Conservation (phyloP, 2,329 filamentous ascomycete genomes). For the Diaporthe ampelina region DNA sequence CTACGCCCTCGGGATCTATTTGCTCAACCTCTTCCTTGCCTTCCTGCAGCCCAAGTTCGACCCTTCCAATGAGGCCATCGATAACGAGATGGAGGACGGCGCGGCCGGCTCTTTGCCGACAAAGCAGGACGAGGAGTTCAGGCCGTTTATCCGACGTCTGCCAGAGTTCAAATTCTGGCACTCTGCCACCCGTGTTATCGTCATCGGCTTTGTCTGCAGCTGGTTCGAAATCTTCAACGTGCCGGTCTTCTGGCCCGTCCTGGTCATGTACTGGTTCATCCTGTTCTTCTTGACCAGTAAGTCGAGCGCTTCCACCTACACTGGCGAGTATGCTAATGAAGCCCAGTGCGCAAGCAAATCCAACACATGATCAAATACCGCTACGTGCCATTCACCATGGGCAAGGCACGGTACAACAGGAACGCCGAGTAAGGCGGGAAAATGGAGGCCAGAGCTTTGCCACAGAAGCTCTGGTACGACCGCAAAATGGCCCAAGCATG, state of each 20-base stretch:
- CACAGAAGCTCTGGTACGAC: not conserved
- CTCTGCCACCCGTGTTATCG: conserved; percentile 88
- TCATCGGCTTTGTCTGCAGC: conserved; percentile 86
- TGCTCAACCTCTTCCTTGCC: conserved; percentile 98
- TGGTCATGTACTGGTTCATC: conserved; percentile 99
- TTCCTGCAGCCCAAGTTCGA: conserved; percentile 99
- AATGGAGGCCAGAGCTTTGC: not conserved
- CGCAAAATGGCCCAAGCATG: conserved; percentile 15
- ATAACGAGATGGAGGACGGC: conserved; percentile 97
- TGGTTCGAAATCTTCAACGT: conserved; percentile 97
- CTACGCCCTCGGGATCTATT: conserved; percentile 98
- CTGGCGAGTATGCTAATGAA: conserved; percentile 13
- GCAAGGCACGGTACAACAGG: conserved; percentile 86
- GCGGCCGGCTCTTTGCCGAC: conserved; percentile 86
- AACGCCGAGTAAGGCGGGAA: conserved; percentile 60
- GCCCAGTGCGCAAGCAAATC: conserved; percentile 96
- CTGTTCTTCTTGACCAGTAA: conserved; percentile 94
- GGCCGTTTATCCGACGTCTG: conserved; percentile 93
- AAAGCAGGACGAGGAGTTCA: conserved; percentile 97
- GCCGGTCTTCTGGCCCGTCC: conserved; percentile 98
- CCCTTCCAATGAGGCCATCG: conserved; percentile 89
- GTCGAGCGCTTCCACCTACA: conserved; percentile 53
- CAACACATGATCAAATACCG: conserved; percentile 99
- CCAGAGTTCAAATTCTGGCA: conserved; percentile 99
- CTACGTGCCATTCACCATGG: conserved; percentile 93